Evolutionary conservation across 2,329 filamentous ascomycete species (phyloP).

Genomic region (Colletotrichum sp.): DNA sequence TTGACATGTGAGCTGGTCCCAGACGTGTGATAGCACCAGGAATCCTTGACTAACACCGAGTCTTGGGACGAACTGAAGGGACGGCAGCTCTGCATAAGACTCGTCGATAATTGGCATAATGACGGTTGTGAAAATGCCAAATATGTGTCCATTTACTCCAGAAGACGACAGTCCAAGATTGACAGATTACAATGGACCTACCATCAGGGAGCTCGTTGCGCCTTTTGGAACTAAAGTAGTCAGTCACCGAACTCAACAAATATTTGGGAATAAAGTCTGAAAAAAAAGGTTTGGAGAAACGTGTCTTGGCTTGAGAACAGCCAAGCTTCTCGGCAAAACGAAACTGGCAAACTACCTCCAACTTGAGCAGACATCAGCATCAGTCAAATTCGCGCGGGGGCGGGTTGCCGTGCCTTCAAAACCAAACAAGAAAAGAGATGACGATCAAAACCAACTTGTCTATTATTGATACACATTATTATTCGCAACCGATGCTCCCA

Average conservation of each 20-base stretch:
- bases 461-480: background rate
- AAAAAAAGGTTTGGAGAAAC: background rate
- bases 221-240: background rate
- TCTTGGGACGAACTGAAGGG: background rate
- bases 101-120: background rate
- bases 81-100: background rate
- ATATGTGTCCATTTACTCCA: background rate
- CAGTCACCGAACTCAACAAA: background rate
- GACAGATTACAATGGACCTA: background rate
- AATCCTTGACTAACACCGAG: background rate
- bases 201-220: background rate
- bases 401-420: background rate
- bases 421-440: background rate
- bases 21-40: background rate
- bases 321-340: background rate
- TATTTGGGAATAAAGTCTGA: background rate
- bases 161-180: background rate
- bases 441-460: background rate
- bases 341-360: background rate
- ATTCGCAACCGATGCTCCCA: background rate
- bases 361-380: background rate
- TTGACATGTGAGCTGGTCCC: background rate
- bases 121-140: background rate
- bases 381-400: background rate
- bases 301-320: background rate